phyloP scores from a whole-genome alignment of 2,329 filamentous ascomycete genomes.

The Triangularia setosa region DNA sequence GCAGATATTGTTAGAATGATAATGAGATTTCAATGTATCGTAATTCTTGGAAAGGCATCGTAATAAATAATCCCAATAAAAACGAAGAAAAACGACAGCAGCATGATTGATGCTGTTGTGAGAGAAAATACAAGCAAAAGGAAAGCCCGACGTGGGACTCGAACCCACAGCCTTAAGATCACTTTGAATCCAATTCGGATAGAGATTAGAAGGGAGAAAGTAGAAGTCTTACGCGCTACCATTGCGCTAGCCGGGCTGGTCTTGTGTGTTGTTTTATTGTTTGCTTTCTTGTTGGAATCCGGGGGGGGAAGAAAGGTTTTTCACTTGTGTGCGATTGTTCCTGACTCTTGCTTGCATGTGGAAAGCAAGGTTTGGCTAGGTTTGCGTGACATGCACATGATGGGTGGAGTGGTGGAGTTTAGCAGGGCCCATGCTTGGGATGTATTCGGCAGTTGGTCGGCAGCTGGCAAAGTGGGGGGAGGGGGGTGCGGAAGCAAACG shows the following conservation, averaged over 20 bases:
- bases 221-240: slow-evolving; percentile 22
- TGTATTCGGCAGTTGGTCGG: not conserved
- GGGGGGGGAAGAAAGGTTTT: not conserved
- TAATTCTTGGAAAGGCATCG: not conserved
- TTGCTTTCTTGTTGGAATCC: not conserved
- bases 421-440: not conserved
- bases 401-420: not conserved
- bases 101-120: not conserved
- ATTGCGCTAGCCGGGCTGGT: slow-evolving; percentile 20
- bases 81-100: not conserved
- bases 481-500: not conserved
- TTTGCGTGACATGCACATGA: no score
- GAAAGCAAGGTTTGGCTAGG: not conserved
- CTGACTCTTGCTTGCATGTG: not conserved
- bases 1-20: not conserved
- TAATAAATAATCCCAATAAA: not conserved
- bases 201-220: not conserved
- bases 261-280: not conserved
- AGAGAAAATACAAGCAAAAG: not conserved
- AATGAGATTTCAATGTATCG: not conserved
- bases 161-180: slow-evolving; percentile 21
- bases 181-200: not conserved
- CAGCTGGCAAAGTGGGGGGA: not conserved
- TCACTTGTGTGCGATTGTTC: not conserved
- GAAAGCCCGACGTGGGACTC: slow-evolving; percentile 19